These are phyloP conservation scores for Trichosporon inkin DNA, from an alignment of 1,284 basidiomycete genomes.

Conservation along the genomic window DNA sequence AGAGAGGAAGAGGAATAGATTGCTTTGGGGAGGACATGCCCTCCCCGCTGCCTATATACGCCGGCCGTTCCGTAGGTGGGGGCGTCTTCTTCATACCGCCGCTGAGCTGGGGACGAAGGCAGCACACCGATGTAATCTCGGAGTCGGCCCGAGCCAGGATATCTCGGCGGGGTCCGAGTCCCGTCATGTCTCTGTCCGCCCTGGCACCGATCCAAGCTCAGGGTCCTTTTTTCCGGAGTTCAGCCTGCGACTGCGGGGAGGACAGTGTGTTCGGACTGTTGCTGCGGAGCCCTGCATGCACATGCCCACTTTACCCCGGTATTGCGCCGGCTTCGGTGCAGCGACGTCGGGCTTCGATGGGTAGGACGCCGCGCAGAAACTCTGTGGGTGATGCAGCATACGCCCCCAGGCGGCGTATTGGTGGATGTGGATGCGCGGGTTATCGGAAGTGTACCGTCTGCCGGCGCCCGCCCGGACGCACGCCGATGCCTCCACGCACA, in stretches of 20 bases:
- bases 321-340: too few species aligned
- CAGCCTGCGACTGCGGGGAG: background rate
- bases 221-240: background rate
- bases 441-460: too few species aligned
- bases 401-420: too few species aligned
- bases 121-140: background rate
- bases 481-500: too few species aligned
- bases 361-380: too few species aligned
- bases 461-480: too few species aligned
- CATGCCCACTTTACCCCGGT: too few species aligned
- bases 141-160: background rate
- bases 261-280: background rate
- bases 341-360: too few species aligned
- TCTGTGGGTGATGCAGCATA: too few species aligned
- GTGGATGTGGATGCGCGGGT: too few species aligned
- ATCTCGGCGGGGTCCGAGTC: constrained; percentile 4
- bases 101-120: background rate
- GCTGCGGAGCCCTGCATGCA: background rate
- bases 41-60: background rate
- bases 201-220: background rate
- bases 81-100: background rate
- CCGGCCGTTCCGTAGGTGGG: background rate
- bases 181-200: background rate
- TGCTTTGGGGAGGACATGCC: background rate
- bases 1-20: background rate